Evolutionary conservation across 176 grass and related monocot genomes (phyloP).

Genomic region (barley (Hordeum vulgare)): DNA sequence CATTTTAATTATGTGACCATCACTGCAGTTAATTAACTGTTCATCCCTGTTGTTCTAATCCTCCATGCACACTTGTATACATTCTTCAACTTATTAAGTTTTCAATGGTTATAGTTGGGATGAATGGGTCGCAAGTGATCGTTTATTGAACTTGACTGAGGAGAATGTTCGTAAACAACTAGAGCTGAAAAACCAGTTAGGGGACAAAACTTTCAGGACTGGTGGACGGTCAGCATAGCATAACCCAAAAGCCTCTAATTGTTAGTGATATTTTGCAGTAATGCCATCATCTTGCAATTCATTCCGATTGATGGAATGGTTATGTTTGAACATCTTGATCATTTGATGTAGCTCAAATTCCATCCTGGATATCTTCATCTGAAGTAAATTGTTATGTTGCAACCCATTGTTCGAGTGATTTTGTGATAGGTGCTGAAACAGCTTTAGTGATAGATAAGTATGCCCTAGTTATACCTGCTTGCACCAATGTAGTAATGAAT

Average conservation of each 20-base stretch:
- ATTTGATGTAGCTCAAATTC: not conserved
- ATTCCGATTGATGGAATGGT: too few relatives aligned
- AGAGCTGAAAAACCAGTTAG: conserved; percentile 62
- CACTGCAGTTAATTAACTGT: conserved; percentile 7
- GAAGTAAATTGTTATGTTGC: too few relatives aligned
- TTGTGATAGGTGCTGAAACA: too few relatives aligned
- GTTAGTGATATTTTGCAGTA: conserved; percentile 20
- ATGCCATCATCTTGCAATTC: not conserved
- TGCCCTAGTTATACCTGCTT: too few relatives aligned
- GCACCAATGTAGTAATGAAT: too few relatives aligned
- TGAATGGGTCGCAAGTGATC: conserved; percentile 67
- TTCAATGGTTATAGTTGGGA: too few relatives aligned
- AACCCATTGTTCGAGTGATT: too few relatives aligned
- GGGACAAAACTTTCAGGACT: conserved; percentile 60
- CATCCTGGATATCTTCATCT: too few relatives aligned
- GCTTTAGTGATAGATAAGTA: too few relatives aligned
- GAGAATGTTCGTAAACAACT: conserved; percentile 78
- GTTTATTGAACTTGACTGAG: conserved; percentile 68
- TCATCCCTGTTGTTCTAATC: conserved; percentile 7
- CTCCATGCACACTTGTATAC: not conserved
- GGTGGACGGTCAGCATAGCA: conserved; percentile 63
- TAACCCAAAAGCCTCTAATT: conserved; percentile 61
- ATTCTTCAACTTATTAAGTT: conserved; percentile 13
- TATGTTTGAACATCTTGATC: not conserved
- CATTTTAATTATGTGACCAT: not conserved